phyloP scores from a whole-genome alignment of 176 grass and related monocot genomes.

The Cenchrus purpureus region DNA sequence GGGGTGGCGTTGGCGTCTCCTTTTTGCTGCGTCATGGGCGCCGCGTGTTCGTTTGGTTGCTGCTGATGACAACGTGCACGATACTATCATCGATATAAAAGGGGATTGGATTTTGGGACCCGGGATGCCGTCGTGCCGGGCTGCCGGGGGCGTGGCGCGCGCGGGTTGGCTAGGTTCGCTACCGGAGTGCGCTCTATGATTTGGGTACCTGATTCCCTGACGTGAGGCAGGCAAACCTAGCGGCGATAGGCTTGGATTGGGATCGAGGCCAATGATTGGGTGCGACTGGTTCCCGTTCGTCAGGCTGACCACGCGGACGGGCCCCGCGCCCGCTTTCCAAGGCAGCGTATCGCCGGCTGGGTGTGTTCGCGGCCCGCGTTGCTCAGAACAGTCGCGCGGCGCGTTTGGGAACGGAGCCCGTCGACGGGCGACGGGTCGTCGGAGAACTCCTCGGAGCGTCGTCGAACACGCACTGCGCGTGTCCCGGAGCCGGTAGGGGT shows the following conservation, averaged over 20 bases:
- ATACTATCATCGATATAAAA: neutral
- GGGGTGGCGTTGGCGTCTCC: neutral
- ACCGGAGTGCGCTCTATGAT: neutral
- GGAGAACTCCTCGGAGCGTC: no score
- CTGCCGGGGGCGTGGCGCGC: neutral
- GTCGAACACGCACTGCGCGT: no score
- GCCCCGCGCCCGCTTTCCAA: no score
- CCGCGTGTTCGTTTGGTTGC: neutral
- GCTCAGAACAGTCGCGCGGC: no score
- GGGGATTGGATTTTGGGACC: neutral
- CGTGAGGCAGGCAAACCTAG: neutral
- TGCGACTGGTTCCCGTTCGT: no score
- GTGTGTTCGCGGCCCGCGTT: no score
- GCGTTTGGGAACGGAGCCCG: no score
- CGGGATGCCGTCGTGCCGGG: neutral
- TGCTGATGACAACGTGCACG: slow-evolving; percentile 20
- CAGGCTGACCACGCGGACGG: no score
- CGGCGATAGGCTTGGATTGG: neutral
- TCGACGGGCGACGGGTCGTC: no score
- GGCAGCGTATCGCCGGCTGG: no score
- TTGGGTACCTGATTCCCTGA: neutral
- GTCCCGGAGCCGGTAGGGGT: no score
- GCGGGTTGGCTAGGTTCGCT: neutral
- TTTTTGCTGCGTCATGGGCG: neutral
- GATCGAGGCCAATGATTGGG: no score